Evolutionary conservation across 2,329 filamentous ascomycete species (phyloP).

Genomic region (Cladosporium colombiae): DNA sequence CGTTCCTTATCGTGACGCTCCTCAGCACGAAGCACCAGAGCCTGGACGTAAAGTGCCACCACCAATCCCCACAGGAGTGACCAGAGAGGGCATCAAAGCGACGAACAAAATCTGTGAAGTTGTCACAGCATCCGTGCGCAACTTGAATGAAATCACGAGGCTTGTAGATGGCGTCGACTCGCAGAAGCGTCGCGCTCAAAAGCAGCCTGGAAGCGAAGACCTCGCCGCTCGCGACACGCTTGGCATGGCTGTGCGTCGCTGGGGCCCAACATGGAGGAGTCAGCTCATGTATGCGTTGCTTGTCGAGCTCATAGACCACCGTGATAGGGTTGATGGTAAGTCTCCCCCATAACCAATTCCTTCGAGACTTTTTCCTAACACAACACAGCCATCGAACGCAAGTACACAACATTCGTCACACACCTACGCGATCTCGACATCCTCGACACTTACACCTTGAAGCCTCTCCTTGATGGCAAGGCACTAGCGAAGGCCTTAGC

Average conservation of each 20-base stretch:
- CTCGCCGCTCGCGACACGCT: slow-evolving; percentile 60
- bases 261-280: slow-evolving; percentile 72
- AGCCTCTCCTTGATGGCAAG: slow-evolving; percentile 68
- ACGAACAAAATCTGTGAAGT: slow-evolving; percentile 74
- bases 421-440: slow-evolving; percentile 55
- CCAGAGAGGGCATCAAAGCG: slow-evolving; percentile 75
- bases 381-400: slow-evolving; percentile 47
- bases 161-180: slow-evolving; percentile 58
- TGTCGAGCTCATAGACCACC: slow-evolving; percentile 56
- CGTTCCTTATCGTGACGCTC: slow-evolving; percentile 68
- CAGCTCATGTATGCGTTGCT: slow-evolving; percentile 70
- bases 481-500: slow-evolving; percentile 67
- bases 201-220: slow-evolving; percentile 46
- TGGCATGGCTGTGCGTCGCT: slow-evolving; percentile 72
- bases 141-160: slow-evolving; percentile 63
- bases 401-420: slow-evolving; percentile 56
- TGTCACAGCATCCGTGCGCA: slow-evolving; percentile 63
- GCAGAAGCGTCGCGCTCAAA: slow-evolving; percentile 47
- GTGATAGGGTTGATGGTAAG: slow-evolving; percentile 47
- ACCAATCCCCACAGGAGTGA: slow-evolving; percentile 64
- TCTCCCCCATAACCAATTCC: slow-evolving; percentile 11
- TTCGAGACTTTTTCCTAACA: slow-evolving; percentile 13
- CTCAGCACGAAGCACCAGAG: slow-evolving; percentile 40
- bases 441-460: slow-evolving; percentile 51
- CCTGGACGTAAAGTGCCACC: slow-evolving; percentile 54